phyloP scores from a whole-genome alignment of 352 stramenopile genomes.

The Globisporangium paroecandrum region DNA sequence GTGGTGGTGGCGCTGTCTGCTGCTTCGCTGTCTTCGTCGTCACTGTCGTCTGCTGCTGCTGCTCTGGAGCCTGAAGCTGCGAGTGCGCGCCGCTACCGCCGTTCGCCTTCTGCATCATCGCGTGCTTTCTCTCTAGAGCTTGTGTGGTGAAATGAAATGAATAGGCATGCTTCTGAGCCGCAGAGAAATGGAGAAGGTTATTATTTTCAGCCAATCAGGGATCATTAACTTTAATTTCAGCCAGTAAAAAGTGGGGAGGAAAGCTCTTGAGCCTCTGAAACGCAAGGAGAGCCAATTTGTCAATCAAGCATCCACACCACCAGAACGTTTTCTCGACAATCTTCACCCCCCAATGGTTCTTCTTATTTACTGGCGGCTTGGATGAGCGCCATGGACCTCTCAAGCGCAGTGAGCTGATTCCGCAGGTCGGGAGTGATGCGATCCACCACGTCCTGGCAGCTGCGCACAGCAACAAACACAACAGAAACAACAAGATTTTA shows the following conservation, averaged over 20 bases:
- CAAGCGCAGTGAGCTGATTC: constrained; percentile 32
- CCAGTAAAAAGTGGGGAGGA: not conserved
- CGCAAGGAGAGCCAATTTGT: not conserved
- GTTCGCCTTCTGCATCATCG: constrained; percentile 12
- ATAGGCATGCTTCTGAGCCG: constrained; percentile 2
- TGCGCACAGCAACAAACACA: constrained; percentile 9
- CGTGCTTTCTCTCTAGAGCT: not conserved
- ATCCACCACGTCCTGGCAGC: constrained; percentile 33
- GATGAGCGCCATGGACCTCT: constrained; percentile 22
- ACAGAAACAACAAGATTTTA: constrained; percentile 4
- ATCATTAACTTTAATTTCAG: not conserved
- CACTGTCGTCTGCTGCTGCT: not conserved
- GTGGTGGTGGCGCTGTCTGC: not conserved
- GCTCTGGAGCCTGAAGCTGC: not conserved
- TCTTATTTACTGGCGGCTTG: constrained; percentile 4
- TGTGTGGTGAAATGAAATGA: constrained; percentile 3
- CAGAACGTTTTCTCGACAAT: not conserved
- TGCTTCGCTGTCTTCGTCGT: constrained; percentile 1
- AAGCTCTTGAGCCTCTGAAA: not conserved
- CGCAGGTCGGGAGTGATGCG: constrained; percentile 31
- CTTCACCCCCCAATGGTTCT: not conserved
- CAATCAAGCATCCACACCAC: not conserved
- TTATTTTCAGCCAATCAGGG: not conserved
- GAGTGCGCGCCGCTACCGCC: not conserved
- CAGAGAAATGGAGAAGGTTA: constrained; percentile 9